A percentile compares a stretch with the other conserved stretches of the same genome.
phyloP scores from a whole-genome alignment of 345 rosid species.

The Gossypium australe region DNA sequence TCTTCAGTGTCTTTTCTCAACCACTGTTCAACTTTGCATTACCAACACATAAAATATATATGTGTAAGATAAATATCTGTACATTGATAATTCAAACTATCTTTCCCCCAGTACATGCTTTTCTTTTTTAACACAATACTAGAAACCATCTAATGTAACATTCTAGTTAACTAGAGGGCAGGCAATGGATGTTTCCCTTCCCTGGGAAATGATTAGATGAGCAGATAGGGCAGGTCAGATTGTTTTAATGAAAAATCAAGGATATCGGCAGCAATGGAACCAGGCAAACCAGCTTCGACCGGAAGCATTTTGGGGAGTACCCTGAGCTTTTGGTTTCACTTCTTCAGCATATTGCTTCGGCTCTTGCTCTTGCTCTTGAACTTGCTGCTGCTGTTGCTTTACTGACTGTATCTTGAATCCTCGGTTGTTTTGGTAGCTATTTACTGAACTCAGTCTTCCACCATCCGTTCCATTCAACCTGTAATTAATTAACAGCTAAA shows the following conservation, averaged over 20 bases:
- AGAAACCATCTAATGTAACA: not conserved
- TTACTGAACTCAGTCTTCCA: constrained; percentile 13
- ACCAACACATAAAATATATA: no score
- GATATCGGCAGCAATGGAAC: constrained; percentile 38
- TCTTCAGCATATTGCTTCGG: constrained; percentile 13
- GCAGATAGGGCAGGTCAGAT: not conserved
- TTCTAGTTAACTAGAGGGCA: not conserved
- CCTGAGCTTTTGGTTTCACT: constrained; percentile 16
- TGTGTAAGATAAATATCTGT: no score
- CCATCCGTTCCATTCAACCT: constrained; percentile 33
- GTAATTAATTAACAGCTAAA: not conserved
- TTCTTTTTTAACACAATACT: not conserved
- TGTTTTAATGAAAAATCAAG: not conserved
- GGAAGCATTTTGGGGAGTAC: constrained; percentile 14
- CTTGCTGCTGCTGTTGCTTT: not conserved
- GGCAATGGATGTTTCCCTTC: not conserved
- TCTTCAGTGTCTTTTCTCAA: no score
- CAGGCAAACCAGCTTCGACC: constrained; percentile 44
- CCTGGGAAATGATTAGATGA: not conserved
- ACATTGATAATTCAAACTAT: no score
- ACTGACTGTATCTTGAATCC: not conserved
- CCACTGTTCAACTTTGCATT: no score
- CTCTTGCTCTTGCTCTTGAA: not conserved
- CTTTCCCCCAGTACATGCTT: no score
- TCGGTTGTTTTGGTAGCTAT: not conserved